These are phyloP conservation scores for Ophiognomonia clavigignenti-juglandacearum DNA, from an alignment of 2,329 filamentous ascomycete genomes.

Conservation along the genomic window DNA sequence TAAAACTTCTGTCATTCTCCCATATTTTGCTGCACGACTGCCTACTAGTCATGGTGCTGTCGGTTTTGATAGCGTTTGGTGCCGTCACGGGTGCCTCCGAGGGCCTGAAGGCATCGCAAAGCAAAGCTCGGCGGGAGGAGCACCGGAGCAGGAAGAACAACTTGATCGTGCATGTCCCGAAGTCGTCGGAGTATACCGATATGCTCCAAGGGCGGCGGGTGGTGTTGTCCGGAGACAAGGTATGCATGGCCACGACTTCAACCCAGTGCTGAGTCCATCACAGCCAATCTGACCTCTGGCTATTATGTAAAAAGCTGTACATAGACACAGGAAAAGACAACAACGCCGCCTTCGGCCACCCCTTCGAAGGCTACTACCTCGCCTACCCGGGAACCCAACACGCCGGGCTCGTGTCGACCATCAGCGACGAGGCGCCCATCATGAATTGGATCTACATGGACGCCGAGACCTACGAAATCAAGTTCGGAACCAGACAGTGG, in stretches of 20 bases:
- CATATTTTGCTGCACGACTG: too few relatives aligned
- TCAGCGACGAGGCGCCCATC: slow-evolving; percentile 41
- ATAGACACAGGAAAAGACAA: slow-evolving; percentile 35
- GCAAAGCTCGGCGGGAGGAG: slow-evolving; percentile 38
- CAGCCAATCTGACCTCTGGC: background rate
- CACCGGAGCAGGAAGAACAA: slow-evolving; percentile 43
- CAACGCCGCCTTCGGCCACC: slow-evolving; percentile 35
- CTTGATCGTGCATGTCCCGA: slow-evolving; percentile 39
- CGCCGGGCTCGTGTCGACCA: slow-evolving; percentile 42
- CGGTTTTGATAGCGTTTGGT: slow-evolving; percentile 34
- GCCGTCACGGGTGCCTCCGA: slow-evolving; percentile 42
- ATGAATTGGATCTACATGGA: slow-evolving; percentile 48
- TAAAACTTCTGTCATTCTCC: too few relatives aligned
- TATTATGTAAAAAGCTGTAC: slow-evolving; percentile 31
- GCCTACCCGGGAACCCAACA: slow-evolving; percentile 48
- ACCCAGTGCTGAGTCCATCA: background rate
- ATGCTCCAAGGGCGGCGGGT: slow-evolving; percentile 38
- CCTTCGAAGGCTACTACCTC: slow-evolving; percentile 52
- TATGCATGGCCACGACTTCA: slow-evolving; percentile 12
- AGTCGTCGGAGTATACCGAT: slow-evolving; percentile 37
- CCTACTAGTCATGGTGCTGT: slow-evolving; percentile 20
- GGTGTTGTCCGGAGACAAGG: slow-evolving; percentile 39
- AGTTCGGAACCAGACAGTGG: slow-evolving; percentile 38
- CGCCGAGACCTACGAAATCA: slow-evolving; percentile 39
- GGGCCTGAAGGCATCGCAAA: slow-evolving; percentile 40